Percentiles rank a stretch among this genome's conserved stretches.
Conservation (phyloP, 2,329 filamentous ascomycete genomes). For the Diaporthe longicolla region DNA sequence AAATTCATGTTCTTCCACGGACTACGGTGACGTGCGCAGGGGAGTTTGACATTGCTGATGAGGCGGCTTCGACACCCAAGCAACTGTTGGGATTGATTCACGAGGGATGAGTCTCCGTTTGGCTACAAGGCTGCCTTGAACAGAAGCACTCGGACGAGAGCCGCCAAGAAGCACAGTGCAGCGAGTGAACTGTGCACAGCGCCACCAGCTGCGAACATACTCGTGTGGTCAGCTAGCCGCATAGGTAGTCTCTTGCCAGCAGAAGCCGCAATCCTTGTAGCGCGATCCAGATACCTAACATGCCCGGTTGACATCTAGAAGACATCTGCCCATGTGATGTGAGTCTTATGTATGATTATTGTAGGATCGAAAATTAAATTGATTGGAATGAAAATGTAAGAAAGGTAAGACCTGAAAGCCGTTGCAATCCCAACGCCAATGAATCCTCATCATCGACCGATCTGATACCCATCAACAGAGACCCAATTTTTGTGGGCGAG, state of each 20-base stretch:
- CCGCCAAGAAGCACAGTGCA: neutral
- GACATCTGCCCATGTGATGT: neutral
- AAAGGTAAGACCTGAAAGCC: slow-evolving; percentile 1
- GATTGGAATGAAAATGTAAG: neutral
- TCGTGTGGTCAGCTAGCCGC: neutral
- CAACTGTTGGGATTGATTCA: neutral
- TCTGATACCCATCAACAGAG: neutral
- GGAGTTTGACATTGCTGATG: neutral
- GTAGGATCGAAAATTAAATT: no score
- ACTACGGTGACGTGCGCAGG: neutral
- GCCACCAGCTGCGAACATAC: neutral
- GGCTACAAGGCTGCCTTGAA: neutral
- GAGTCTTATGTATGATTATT: no score
- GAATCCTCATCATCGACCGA: neutral
- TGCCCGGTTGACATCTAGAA: neutral
- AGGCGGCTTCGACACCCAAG: neutral
- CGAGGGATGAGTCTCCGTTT: neutral
- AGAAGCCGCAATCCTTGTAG: neutral
- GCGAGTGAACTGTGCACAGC: neutral
- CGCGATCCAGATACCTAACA: no score
- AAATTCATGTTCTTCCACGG: slow-evolving; percentile 53
- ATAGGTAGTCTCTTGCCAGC: neutral
- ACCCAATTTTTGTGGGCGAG: neutral
- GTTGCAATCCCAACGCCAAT: slow-evolving; percentile 9
- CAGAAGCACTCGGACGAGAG: no score